Percentiles rank a stretch among this genome's conserved stretches.
These are phyloP conservation scores for Ogataea salicorniae DNA, from an alignment of 805 yeast genomes.

Conservation along the genomic window DNA sequence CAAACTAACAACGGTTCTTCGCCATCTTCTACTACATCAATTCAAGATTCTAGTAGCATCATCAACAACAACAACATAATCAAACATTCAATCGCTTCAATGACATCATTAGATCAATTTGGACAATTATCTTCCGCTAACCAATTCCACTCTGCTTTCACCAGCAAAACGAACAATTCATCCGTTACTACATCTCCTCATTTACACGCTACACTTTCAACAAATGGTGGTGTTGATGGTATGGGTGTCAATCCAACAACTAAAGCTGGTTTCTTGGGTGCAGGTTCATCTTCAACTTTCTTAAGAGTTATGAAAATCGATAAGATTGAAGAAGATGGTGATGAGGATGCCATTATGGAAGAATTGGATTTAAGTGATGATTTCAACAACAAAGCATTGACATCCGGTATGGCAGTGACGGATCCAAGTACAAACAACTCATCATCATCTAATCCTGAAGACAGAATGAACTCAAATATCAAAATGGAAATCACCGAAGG, in stretches of 20 bases:
- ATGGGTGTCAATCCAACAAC: constrained; percentile 56
- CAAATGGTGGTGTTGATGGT: constrained; percentile 39
- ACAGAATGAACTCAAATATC: constrained; percentile 11
- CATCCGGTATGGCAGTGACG: too few relatives aligned
- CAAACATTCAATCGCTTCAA: background rate
- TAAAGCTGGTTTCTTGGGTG: constrained; percentile 58
- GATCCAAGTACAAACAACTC: background rate
- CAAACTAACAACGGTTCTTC: constrained; percentile 2
- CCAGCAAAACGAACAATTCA: constrained; percentile 17
- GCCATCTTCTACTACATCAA: constrained; percentile 8
- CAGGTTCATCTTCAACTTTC: constrained; percentile 54
- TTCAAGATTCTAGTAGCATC: constrained; percentile 13
- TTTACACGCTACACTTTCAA: constrained; percentile 14
- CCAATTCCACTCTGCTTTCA: constrained; percentile 3
- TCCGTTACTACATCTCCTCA: constrained; percentile 22
- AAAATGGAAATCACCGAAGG: constrained; percentile 20
- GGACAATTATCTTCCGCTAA: background rate
- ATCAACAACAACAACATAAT: constrained; percentile 8
- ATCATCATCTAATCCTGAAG: constrained; percentile 3
- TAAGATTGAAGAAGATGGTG: constrained; percentile 23
- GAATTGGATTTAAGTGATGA: constrained; percentile 10
- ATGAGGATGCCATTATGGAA: constrained; percentile 13
- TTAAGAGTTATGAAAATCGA: constrained; percentile 34
- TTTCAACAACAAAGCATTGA: background rate
- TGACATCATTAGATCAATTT: background rate